Percentiles rank a stretch among this genome's conserved stretches.
Evolutionary conservation across 2,329 filamentous ascomycete species (phyloP).

Genomic region (Fusarium continuum): DNA sequence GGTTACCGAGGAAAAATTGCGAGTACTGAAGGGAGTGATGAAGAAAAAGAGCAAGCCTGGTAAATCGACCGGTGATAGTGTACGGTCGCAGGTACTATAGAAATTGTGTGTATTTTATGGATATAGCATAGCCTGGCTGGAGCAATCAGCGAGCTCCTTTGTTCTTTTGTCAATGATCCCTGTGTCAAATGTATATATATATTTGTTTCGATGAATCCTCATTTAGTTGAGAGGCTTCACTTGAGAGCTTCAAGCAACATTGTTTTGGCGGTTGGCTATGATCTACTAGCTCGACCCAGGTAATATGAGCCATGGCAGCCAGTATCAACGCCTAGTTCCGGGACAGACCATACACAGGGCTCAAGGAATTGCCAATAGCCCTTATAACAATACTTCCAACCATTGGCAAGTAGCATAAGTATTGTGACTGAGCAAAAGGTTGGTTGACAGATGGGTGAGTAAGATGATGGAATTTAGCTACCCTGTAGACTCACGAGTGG

Average conservation of each 20-base stretch:
- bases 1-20: constrained; percentile 86
- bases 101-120: constrained; percentile 37
- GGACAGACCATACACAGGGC: no score
- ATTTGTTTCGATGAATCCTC: no score
- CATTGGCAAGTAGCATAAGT: background rate
- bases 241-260: background rate
- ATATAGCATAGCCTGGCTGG: constrained; percentile 32
- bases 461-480: background rate
- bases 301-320: background rate
- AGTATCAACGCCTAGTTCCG: background rate
- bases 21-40: constrained; percentile 76
- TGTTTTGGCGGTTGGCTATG: background rate
- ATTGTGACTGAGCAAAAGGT: background rate
- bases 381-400: no score
- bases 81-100: constrained; percentile 33
- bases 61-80: constrained; percentile 14
- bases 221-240: no score
- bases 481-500: background rate
- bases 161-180: constrained; percentile 40
- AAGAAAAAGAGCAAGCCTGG: constrained; percentile 54
- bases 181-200: background rate
- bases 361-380: no score
- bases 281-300: background rate
- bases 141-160: constrained; percentile 37
- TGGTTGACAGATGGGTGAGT: no score